A percentile compares a stretch with the other conserved stretches of the same genome.
These are phyloP conservation scores for Cyberlindnera maclurae DNA, from an alignment of 805 yeast species.

Conservation along the genomic window DNA sequence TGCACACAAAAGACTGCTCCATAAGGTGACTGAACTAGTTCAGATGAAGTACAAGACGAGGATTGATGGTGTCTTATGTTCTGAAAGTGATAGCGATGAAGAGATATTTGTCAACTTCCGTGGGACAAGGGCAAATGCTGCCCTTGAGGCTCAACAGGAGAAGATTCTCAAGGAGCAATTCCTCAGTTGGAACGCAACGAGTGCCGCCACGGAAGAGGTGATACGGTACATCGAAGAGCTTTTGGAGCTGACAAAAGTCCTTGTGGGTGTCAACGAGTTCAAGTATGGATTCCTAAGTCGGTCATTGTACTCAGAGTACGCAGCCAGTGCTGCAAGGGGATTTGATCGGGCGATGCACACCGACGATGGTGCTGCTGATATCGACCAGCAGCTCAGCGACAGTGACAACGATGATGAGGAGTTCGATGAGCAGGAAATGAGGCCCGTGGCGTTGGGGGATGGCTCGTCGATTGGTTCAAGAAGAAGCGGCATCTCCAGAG, in stretches of 20 bases:
- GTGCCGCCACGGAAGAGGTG: conserved; percentile 41
- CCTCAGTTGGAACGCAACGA: conserved; percentile 46
- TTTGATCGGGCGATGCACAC: conserved; percentile 17
- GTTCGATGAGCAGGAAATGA: conserved; percentile 5
- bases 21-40: conserved; percentile 34
- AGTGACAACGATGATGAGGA: conserved; percentile 3
- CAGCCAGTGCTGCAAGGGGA: conserved; percentile 33
- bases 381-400: conserved; percentile 2
- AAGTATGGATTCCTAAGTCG: conserved; percentile 45
- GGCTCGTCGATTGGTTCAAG: not conserved
- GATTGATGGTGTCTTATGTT: not conserved
- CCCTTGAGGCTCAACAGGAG: conserved; percentile 19
- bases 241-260: conserved; percentile 31
- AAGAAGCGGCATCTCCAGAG: conserved; percentile 14
- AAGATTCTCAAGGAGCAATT: conserved; percentile 29
- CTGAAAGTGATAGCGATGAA: conserved; percentile 20
- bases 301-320: conserved; percentile 36
- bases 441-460: conserved; percentile 7
- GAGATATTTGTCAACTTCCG: conserved; percentile 16
- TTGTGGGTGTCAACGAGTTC: conserved; percentile 43
- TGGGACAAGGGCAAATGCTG: conserved; percentile 1
- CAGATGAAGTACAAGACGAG: conserved; percentile 19
- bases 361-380: not conserved
- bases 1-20: conserved; percentile 39
- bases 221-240: conserved; percentile 44